A percentile compares a stretch with the other conserved stretches of the same genome.
These are phyloP conservation scores for Volvariella surrecta DNA, from an alignment of 1,284 basidiomycete genomes.

Conservation along the genomic window DNA sequence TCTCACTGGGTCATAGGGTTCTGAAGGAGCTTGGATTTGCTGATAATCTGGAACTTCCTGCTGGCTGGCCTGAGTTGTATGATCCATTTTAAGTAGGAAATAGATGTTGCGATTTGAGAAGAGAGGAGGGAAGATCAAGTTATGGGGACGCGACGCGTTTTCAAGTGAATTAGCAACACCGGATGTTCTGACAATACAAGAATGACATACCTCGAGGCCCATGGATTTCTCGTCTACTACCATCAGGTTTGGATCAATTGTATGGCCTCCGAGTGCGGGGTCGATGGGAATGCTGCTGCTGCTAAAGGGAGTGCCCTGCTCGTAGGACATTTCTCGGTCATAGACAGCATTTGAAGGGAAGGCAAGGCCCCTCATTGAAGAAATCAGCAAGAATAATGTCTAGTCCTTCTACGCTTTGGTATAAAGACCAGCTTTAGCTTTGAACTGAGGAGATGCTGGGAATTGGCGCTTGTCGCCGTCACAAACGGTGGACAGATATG, in stretches of 20 bases:
- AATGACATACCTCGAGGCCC: conserved; percentile 21
- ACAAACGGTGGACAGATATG: conserved; percentile 31
- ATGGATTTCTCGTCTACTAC: conserved; percentile 13
- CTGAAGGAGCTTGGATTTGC: conserved; percentile 11
- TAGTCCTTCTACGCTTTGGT: neutral
- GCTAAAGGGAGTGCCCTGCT: conserved; percentile 46
- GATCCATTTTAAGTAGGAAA: neutral
- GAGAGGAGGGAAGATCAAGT: conserved; percentile 1
- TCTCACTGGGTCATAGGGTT: conserved; percentile 23
- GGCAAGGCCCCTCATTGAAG: conserved; percentile 49
- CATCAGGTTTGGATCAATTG: conserved; percentile 45
- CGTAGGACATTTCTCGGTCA: conserved; percentile 45
- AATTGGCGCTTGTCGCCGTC: conserved; percentile 23
- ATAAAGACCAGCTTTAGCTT: conserved; percentile 8
- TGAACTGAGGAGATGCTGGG: conserved; percentile 11
- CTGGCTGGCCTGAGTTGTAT: conserved; percentile 9
- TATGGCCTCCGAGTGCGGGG: conserved; percentile 46
- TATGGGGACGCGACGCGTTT: conserved; percentile 7
- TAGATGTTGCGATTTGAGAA: neutral
- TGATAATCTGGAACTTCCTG: conserved; percentile 15
- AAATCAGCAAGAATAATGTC: conserved; percentile 8
- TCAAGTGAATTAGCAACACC: conserved; percentile 7
- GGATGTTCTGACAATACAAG: conserved; percentile 7
- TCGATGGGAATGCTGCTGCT: conserved; percentile 64
- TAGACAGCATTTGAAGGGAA: conserved; percentile 41